Evolutionary conservation across 306 rosid species (phyloP), one percentile per base, ranked within the genome.

Genomic region (Malus asiatica): DNA sequence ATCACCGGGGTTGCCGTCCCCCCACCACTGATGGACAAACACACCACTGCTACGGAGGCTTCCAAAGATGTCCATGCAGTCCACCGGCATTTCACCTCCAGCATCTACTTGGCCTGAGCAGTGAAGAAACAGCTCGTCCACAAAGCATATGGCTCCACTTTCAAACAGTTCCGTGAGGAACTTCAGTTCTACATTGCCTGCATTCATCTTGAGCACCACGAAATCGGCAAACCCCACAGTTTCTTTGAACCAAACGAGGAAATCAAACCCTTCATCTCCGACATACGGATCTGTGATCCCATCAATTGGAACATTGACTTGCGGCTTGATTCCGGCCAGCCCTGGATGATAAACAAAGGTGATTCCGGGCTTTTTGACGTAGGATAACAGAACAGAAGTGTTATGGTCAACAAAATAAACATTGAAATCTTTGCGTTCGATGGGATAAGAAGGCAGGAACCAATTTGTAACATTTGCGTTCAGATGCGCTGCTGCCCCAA

Each of bases 21-120:
- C 92, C 92, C 94, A 92, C 96, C 91, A 90, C 70, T 95, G 98
- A 86, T 95, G 98, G 57, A 90, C 97, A 89, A 78, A 92, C 57
- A 95, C 92, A 35, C 98, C 96, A 57, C 76, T 84, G 84, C 76
- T 76, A 66, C 97, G 85, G 38, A 95, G 95, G 73, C 85, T 93
- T 73, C 59, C 76, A 74, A 80, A 86, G 74, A 95, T 83, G 83
- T 86, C 87, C 88, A 85, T 84, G 80, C 98, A 95, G 1, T 76
- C 83, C 42, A 78, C 86, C 66, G 77, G 81, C 53, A 45, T 62
- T 22, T 79, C 23, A 30, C 79, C 86, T 52, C 82, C 73, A 33
- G 73, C 89, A 23, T 78, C 88, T 12, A 25, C 78, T 40, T 72
- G 71, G 20, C 79, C 89, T 4, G 91, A 72, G 83, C 97, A 95